These are phyloP conservation scores for Psilocybe subaeruginosa DNA, from an alignment of 768 basidiomycete species.

Conservation along the genomic window DNA sequence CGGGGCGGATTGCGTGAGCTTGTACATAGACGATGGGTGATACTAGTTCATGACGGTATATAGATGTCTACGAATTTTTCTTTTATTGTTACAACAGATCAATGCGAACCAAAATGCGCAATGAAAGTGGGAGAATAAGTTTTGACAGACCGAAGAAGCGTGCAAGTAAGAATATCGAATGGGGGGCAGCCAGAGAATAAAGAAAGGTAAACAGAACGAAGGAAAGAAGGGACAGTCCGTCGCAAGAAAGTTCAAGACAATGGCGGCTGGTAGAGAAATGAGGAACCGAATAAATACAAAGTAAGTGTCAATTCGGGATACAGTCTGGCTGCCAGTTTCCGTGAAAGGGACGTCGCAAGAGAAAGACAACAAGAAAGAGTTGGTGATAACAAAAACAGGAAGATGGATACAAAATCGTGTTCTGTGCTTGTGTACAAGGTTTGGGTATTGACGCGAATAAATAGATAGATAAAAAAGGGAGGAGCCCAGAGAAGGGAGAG, in stretches of 20 bases:
- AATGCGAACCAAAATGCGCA: not conserved
- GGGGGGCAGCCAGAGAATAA: too few relatives aligned
- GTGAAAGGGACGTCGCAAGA: not conserved
- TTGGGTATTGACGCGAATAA: conserved; percentile 22
- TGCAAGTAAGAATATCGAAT: too few relatives aligned
- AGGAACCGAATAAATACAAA: not conserved
- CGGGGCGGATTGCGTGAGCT: not conserved
- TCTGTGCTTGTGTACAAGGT: conserved; percentile 5
- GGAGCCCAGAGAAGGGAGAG: not conserved
- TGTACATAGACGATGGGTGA: conserved; percentile 5
- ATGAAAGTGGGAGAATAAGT: not conserved
- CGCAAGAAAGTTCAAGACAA: not conserved
- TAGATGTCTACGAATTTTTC: not conserved
- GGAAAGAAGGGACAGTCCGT: not conserved
- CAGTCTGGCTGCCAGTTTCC: conserved; percentile 5
- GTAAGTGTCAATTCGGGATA: conserved; percentile 1
- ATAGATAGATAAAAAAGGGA: conserved; percentile 20
- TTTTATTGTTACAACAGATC: conserved; percentile 4
- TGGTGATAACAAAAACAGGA: not conserved
- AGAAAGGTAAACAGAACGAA: not conserved
- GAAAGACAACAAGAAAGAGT: not conserved
- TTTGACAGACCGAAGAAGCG: not conserved
- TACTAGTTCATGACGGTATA: not conserved
- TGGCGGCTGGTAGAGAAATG: not conserved
- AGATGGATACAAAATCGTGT: conserved; percentile 9